Base-by-base conservation (phyloP, 108 stramenopile species). In the Nitzschia sp. region DNA sequence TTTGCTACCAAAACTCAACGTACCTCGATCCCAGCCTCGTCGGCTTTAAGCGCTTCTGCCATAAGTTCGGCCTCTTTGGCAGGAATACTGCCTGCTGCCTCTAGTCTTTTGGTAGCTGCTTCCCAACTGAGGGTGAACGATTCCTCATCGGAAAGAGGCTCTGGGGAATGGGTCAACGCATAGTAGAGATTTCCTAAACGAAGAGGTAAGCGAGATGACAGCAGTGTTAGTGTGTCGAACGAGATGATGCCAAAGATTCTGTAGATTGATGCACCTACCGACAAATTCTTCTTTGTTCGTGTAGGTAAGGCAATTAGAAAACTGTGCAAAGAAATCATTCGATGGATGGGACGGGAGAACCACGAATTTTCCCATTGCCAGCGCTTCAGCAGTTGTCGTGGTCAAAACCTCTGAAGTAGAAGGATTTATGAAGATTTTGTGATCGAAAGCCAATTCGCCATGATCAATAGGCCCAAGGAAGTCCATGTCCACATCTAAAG, bases 321-420 rank as follows among this genome's bases (percentile, higher is more conserved):
- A 93, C 64, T 84, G 85, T 17, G 78, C 74, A 61, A 95, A 95
- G 77, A 92, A 95, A 58, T 87, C 88, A 75, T 95, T 95, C 17
- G 87, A 88, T 25, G 88, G 72, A 54, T 78, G 73, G 4, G 77
- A 77, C 29, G 81, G 76, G 2, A 72, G 21, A 4, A 96, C 81
- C 6, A 94, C 91, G 68, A 91, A 96, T 65, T 96, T 96, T 2
- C 93, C 93, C 96, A 96, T 96, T 17, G 92, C 96, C 53, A 96
- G 71, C 4, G 96, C 96, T 78, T 96, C 96, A 4, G 90, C 92
- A 34, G 86, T 82, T 11, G 96, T 94, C 27, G 96, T 96, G 58
- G 91, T 93, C 35, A 96, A 69, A 0, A 96, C 96, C 69, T 96
- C 96, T 8, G 87, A 84, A 1, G 78, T 78, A 19, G 90, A 91